Base-by-base conservation (phyloP, 2,329 filamentous ascomycete species). In the Tolypocladium tundrense region DNA sequence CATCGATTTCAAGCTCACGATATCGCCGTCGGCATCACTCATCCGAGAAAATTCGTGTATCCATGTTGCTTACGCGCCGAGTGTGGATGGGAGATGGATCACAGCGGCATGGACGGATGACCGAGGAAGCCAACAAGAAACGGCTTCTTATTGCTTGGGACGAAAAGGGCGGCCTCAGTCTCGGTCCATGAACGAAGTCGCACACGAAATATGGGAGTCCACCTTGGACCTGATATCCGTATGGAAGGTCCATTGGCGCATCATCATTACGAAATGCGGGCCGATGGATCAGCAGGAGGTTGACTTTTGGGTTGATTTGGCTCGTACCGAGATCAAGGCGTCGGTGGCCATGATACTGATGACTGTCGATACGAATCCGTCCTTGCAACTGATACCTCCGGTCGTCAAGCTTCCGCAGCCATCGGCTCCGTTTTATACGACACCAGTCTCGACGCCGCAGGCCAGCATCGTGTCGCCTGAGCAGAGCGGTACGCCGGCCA, bases 81-180 rank as follows among this genome's bases (percentile, higher is more conserved):
- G 88, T 66, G 77, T 86, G 13, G 88, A 93, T 68, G 84, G 87
- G 24, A 78, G 86, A 10, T 96, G 91, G 91, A 75, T 94, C 42
- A 87, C 86, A 14, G 88, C 85, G 7, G 87, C 88, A 0, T 95
- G 90, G 90, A 90, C 87, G 1, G 89, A 95, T 67, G 90, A 85
- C 63, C 82, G 82, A 33, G 90, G 90, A 2, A 84, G 82, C 59
- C 84, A 88, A 60, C 88, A 92, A 68, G 84, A 86, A 63, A 88
- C 82, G 19, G 82, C 85, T 0, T 87, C 88, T 0, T 93, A 91
- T 70, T 90, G 87, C 64, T 74, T 93, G 51, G 77, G 84, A 19
- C 77, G 86, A 60, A 79, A 84, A 71, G 76, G 80, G 63, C 76
- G 79, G 57, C 69, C 76, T 1, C 67, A 80, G 3, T 75, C 80